A percentile compares a stretch with the other conserved stretches of the same genome.
Evolutionary conservation across 2,329 filamentous ascomycete genomes (phyloP).

Genomic region (Chaetomium sp.): DNA sequence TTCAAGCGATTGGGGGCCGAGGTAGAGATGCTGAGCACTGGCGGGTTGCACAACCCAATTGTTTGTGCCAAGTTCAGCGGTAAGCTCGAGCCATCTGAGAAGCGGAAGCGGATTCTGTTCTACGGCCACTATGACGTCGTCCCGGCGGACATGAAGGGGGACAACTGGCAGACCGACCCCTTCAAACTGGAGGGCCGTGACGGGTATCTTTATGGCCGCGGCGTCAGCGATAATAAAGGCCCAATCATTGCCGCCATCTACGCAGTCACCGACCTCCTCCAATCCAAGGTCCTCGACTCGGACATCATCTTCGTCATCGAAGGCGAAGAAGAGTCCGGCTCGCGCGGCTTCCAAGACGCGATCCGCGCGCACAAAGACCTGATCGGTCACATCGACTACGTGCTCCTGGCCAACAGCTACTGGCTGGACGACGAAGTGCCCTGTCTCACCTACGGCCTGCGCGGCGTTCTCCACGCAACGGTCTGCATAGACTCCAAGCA

Average conservation of each 20-base stretch:
- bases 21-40: constrained; percentile 86
- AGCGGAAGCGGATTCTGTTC: constrained; percentile 86
- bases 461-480: constrained; percentile 91
- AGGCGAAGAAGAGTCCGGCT: constrained; percentile 94
- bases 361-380: constrained; percentile 77
- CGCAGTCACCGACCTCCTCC: constrained; percentile 84
- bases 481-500: constrained; percentile 82
- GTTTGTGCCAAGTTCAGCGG: constrained; percentile 87
- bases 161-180: constrained; percentile 84
- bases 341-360: constrained; percentile 83
- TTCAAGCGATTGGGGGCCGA: constrained; percentile 91
- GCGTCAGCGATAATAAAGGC: constrained; percentile 97
- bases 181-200: constrained; percentile 89
- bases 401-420: constrained; percentile 94
- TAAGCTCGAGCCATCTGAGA: constrained; percentile 64
- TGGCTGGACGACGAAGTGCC: constrained; percentile 97
- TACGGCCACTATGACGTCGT: constrained; percentile 99
- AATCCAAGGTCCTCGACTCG: constrained; percentile 79
- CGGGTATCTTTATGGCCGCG: constrained; percentile 91
- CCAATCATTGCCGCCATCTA: constrained; percentile 93
- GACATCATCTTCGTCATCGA: constrained; percentile 95
- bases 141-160: constrained; percentile 77
- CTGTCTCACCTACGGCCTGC: constrained; percentile 90
- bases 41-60: constrained; percentile 78
- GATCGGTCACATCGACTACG: constrained; percentile 91